A percentile compares a stretch with the other conserved stretches of the same genome.
phyloP scores from a whole-genome alignment of 1,139 yeast genomes.

The Pneumocystis carinii region DNA sequence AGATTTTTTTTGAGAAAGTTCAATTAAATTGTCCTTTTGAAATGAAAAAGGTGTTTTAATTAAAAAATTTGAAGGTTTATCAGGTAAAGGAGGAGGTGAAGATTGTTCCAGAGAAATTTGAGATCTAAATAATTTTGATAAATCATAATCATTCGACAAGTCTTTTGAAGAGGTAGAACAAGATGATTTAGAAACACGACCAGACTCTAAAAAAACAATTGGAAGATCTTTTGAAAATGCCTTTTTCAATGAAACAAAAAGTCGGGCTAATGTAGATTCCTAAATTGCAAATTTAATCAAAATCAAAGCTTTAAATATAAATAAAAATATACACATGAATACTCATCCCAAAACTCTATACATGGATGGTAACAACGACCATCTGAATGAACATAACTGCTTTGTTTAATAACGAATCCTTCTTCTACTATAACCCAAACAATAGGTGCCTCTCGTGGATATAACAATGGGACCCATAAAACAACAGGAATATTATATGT shows the following conservation, averaged over 20 bases:
- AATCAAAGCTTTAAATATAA: conserved; percentile 25
- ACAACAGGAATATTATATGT: conserved; percentile 39
- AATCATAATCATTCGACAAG: conserved; percentile 7
- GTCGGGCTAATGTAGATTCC: conserved; percentile 37
- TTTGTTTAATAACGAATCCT: conserved; percentile 37
- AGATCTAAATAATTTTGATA: neutral
- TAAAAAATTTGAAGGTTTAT: neutral
- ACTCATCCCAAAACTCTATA: conserved; percentile 40
- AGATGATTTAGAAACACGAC: neutral
- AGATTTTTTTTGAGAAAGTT: neutral
- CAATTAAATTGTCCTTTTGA: neutral
- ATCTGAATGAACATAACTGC: conserved; percentile 53
- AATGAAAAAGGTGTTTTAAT: neutral
- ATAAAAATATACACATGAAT: conserved; percentile 26
- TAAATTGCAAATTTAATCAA: conserved; percentile 29
- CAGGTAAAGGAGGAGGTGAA: neutral
- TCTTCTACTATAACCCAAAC: conserved; percentile 41
- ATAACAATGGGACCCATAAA: conserved; percentile 59
- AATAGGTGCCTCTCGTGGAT: conserved; percentile 48
- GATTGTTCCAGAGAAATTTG: neutral
- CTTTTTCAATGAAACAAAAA: conserved; percentile 20
- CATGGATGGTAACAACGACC: conserved; percentile 60
- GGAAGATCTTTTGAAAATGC: conserved; percentile 16
- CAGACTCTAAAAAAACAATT: neutral
- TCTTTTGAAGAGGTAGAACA: neutral